Conservation (phyloP, 108 stramenopile species). For the Cyclostephanos tholiformis region DNA sequence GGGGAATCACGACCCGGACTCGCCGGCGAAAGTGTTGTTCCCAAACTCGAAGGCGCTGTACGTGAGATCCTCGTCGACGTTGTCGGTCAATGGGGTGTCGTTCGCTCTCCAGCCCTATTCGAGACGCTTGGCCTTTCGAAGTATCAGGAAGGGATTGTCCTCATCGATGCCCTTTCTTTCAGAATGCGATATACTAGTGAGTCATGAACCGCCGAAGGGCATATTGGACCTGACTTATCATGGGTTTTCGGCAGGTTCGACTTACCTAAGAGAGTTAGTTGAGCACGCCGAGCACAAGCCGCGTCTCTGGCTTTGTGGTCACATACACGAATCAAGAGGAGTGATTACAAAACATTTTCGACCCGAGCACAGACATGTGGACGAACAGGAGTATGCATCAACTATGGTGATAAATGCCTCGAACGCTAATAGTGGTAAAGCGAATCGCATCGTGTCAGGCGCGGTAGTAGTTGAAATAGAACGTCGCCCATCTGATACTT, state of each 20-base stretch:
- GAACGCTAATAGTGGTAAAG: constrained; percentile 75
- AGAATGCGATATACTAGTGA: constrained; percentile 66
- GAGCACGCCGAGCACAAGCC: constrained; percentile 46
- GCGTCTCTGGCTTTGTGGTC: constrained; percentile 69
- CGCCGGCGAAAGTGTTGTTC: constrained; percentile 47
- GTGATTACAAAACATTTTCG: constrained; percentile 29
- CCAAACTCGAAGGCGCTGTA: constrained; percentile 60
- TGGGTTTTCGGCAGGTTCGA: constrained; percentile 59
- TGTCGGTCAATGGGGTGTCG: constrained; percentile 41
- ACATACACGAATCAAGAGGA: constrained; percentile 80
- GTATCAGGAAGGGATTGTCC: constrained; percentile 15
- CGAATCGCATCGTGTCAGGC: constrained; percentile 60
- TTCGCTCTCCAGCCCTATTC: constrained; percentile 58
- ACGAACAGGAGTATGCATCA: constrained; percentile 11
- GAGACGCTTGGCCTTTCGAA: constrained; percentile 44
- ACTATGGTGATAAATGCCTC: constrained; percentile 78
- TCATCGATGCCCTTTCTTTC: constrained; percentile 10
- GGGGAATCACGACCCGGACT: constrained; percentile 79
- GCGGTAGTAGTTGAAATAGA: constrained; percentile 60
- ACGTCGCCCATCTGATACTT: constrained; percentile 17
- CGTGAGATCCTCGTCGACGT: constrained; percentile 49
- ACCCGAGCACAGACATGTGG: constrained; percentile 29
- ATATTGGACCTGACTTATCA: constrained; percentile 61
- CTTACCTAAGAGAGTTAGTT: constrained; percentile 53
- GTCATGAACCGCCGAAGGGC: constrained; percentile 70